These are phyloP conservation scores for Colletotrichum cereale DNA, from an alignment of 2,329 filamentous ascomycete species.

Conservation along the genomic window DNA sequence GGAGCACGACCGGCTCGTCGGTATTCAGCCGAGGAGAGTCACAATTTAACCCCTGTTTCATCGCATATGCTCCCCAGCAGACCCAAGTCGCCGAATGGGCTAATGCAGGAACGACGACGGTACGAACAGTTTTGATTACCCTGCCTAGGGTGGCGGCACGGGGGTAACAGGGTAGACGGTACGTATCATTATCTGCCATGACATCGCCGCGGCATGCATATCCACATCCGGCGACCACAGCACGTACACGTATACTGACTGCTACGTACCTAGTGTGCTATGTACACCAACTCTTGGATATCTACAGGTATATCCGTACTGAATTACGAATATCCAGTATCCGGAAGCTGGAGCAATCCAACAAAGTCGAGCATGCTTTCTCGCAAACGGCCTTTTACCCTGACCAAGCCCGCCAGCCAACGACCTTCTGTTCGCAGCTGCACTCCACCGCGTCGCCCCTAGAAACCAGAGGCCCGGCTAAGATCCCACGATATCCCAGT, in stretches of 20 bases:
- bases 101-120: conserved; percentile 40
- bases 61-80: conserved; percentile 37
- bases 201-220: conserved; percentile 15
- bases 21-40: conserved; percentile 39
- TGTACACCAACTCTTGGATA: too few species aligned
- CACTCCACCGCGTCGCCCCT: neutral
- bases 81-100: conserved; percentile 35
- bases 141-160: conserved; percentile 8
- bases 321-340: neutral
- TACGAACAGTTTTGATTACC: conserved; percentile 36
- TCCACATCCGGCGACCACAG: neutral
- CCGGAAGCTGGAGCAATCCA: neutral
- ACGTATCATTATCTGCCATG: conserved; percentile 34
- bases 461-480: conserved; percentile 22
- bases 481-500: conserved; percentile 20
- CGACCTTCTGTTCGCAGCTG: conserved; percentile 22
- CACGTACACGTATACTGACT: too few species aligned
- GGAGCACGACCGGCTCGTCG: conserved; percentile 34
- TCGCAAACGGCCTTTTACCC: neutral
- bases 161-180: neutral
- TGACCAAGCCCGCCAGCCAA: conserved; percentile 2
- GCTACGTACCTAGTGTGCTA: too few species aligned
- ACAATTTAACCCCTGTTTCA: conserved; percentile 42
- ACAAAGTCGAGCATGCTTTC: neutral
- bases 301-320: too few species aligned